A percentile compares a stretch with the other conserved stretches of the same genome.
These are phyloP conservation scores for Hanseniaspora osmophila DNA, from an alignment of 805 yeast species.

Conservation along the genomic window DNA sequence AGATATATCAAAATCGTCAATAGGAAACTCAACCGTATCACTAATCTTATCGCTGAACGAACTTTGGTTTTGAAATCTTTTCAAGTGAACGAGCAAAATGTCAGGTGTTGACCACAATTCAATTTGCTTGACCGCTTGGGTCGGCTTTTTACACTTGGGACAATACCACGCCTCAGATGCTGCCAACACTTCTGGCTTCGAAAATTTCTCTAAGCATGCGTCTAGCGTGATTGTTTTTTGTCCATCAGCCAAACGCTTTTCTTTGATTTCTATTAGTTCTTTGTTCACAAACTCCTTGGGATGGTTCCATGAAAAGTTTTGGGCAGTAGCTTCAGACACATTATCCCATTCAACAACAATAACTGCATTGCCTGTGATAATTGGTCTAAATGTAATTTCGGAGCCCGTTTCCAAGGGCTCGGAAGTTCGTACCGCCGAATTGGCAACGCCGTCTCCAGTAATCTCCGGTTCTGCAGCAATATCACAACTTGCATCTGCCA, in stretches of 20 bases:
- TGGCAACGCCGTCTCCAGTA: too few relatives aligned
- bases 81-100: conserved; percentile 74
- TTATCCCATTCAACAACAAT: background rate
- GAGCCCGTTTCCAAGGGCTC: background rate
- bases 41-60: conserved; percentile 83
- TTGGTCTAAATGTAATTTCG: background rate
- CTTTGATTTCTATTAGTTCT: conserved; percentile 1
- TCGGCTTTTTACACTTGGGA: conserved; percentile 75
- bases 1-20: conserved; percentile 62
- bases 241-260: background rate
- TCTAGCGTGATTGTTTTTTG: conserved; percentile 40
- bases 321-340: background rate
- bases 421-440: background rate
- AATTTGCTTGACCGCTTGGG: conserved; percentile 80
- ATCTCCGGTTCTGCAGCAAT: too few relatives aligned
- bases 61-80: conserved; percentile 73
- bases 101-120: conserved; percentile 93
- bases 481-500: too few relatives aligned
- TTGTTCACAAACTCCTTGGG: conserved; percentile 1
- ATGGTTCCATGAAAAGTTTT: background rate
- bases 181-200: conserved; percentile 73
- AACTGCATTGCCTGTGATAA: background rate
- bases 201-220: conserved; percentile 63
- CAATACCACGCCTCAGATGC: conserved; percentile 91
- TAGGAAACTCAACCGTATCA: conserved; percentile 75